Evolutionary conservation across 2,329 filamentous ascomycete species (phyloP).

Genomic region (Clarireedia hainanense): DNA sequence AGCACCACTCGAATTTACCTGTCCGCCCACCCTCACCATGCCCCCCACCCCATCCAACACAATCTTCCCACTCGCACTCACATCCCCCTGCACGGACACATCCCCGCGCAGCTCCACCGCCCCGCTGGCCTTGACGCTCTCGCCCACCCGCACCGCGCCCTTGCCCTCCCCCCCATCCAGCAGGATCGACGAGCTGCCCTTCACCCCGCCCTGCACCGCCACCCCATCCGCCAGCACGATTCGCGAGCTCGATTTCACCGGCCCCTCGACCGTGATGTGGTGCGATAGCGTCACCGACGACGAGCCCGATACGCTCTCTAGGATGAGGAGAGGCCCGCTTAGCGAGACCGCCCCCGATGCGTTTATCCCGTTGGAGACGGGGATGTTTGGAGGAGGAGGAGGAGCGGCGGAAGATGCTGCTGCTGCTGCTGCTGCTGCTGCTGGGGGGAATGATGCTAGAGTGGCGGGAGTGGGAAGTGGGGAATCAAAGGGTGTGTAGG

Average conservation of each 20-base stretch:
- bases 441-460: not conserved
- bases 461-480: slow-evolving; percentile 1
- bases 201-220: slow-evolving; percentile 16
- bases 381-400: not conserved
- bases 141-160: slow-evolving; percentile 1
- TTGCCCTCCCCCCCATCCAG: slow-evolving; percentile 13
- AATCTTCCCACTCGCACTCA: slow-evolving; percentile 14
- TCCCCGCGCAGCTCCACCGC: slow-evolving; percentile 10
- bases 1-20: slow-evolving; percentile 3
- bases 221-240: slow-evolving; percentile 16
- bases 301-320: slow-evolving; percentile 13
- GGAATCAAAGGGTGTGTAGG: not conserved
- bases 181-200: slow-evolving; percentile 3
- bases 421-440: no score
- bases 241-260: slow-evolving; percentile 7
- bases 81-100: slow-evolving; percentile 11
- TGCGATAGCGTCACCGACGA: slow-evolving; percentile 8
- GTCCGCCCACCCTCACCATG: slow-evolving; percentile 13
- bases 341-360: slow-evolving; percentile 11
- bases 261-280: slow-evolving; percentile 8
- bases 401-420: not conserved
- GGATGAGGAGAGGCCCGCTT: slow-evolving; percentile 15
- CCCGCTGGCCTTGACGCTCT: slow-evolving; percentile 9
- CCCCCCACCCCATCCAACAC: slow-evolving; percentile 1
- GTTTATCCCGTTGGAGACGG: slow-evolving; percentile 14